Base-by-base conservation (phyloP, 352 stramenopile genomes). In the Phytopythium helicoides region DNA sequence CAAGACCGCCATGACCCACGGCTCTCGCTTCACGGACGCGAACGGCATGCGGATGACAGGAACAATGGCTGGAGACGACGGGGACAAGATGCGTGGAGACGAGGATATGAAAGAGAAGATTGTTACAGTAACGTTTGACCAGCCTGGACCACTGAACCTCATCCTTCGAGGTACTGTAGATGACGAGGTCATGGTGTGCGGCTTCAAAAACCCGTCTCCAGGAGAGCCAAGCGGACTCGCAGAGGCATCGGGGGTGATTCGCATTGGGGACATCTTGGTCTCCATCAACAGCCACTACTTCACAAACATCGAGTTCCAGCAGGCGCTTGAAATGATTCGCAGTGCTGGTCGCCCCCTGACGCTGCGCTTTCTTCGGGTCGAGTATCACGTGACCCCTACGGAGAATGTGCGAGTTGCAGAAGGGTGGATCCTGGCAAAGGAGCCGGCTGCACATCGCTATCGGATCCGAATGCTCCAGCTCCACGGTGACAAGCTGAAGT, bases 241-340 rank as follows among this genome's bases (percentile, higher is more conserved):
- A 6, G 79, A 90, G 60, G 64, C 81, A 19, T 87, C 80, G 1
- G 81, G 83, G 12, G 81, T 85, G 11, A 92, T 95, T 68, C 77
- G 69, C 18, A 68, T 91, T 15, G 86, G 86, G 7, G 86, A 95
- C 48, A 41, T 94, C 37, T 66, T 95, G n/a, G 86, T 93, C 54
- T 85, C 80, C 31, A 89, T 95, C 63, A 93, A 95, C 64, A 76
- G 79, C 35, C 74, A 95, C 57, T 89, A 91, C 56, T 93, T 94
- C 51, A 92, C 86, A 10, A 92, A 89, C 62, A 90, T 94, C 28
- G 71, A 88, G 56, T 95, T 95, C 47, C 51, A 86, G 33, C 68
- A 89, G 22, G 82, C 86, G 23, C 70, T 95, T 34, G 76, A 87
- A 7, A 58, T 92, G 41, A 91, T 95, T 54, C 68, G 81, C 31